These are phyloP conservation scores for Pinus albicaulis DNA, from an alignment of 75 land plant species.

Conservation along the genomic window DNA sequence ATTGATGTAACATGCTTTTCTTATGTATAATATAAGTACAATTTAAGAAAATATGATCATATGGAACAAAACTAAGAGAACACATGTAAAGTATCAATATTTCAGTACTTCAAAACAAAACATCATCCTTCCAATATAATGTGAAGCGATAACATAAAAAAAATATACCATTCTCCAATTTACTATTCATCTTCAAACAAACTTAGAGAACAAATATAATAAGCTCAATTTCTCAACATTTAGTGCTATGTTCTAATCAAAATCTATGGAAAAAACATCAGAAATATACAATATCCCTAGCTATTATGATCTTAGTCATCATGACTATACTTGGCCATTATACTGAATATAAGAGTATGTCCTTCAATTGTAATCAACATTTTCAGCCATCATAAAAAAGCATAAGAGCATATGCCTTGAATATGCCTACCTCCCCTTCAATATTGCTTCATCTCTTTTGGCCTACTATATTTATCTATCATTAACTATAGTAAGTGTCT, in stretches of 20 bases:
- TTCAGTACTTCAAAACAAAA: too few relatives aligned
- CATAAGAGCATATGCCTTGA: background rate
- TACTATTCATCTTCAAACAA: slow-evolving; percentile 7
- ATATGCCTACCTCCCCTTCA: slow-evolving; percentile 2
- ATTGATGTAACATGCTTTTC: too few relatives aligned
- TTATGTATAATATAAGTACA: too few relatives aligned
- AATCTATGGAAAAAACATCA: slow-evolving; percentile 9
- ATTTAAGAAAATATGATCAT: too few relatives aligned
- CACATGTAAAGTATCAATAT: too few relatives aligned
- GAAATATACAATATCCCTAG: background rate
- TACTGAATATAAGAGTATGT: background rate
- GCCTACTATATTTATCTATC: background rate
- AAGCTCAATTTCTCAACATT: background rate
- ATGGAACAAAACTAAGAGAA: too few relatives aligned
- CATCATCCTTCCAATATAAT: too few relatives aligned
- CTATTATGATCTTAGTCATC: background rate
- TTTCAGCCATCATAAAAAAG: background rate
- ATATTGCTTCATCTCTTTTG: background rate
- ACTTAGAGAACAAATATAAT: background rate
- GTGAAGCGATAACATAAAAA: background rate
- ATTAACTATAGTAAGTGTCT: background rate
- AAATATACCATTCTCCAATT: background rate
- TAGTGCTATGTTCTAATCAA: background rate
- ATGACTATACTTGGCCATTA: too few relatives aligned
- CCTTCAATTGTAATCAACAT: background rate